Evolutionary conservation across 139 green algal genomes (phyloP), one percentile per base, ranked within the genome.

Genomic region (Coccomyxa sp.): DNA sequence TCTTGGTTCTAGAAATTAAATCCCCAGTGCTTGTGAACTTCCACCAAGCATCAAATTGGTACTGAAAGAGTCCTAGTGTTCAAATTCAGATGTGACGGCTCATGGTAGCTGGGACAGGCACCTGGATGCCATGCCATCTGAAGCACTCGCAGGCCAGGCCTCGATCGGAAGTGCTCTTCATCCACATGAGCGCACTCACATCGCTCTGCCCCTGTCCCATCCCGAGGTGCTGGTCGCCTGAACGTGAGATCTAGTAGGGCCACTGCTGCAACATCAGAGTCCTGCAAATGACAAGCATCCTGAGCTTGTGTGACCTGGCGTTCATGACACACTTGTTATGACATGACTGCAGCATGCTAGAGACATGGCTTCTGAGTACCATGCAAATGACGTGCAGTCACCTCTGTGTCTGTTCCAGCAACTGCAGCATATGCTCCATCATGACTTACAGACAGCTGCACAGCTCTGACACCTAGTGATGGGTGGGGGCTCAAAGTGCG

Each of bases 101-200:
- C 59, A 67, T 21, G 1, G 51, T 23, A 32, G 77, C 77, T 11
- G 9, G 51, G 45, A 21, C 17, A 9, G 18, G 30, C 76, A 85
- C 85, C 67, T 27, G 88, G 87, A 57, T 91, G 85, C 87, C 88
- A 91, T 12, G 30, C 77, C 14, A 89, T 31, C 80, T 89, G 84
- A 82, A 91, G 45, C 0, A 88, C 68, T 28, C 30, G 71, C 63
- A 86, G 85, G 28, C 83, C 87, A 45, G 89, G 87, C 18, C 81
- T 85, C 16, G 21, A 45, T 16, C 38, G 58, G 75, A 91, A 90
- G 59, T 90, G 83, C 38, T 75, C 60, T 3, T 67, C 18, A 28
- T 91, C 88, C 32, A 91, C 76, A 18, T 13, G 31, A 16, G 82
- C 16, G 67, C n/a, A 30, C 79, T 84, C 9, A 67, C 81, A 30